phyloP scores from a whole-genome alignment of 352 stramenopile species.

The Phytophthora multivora region DNA sequence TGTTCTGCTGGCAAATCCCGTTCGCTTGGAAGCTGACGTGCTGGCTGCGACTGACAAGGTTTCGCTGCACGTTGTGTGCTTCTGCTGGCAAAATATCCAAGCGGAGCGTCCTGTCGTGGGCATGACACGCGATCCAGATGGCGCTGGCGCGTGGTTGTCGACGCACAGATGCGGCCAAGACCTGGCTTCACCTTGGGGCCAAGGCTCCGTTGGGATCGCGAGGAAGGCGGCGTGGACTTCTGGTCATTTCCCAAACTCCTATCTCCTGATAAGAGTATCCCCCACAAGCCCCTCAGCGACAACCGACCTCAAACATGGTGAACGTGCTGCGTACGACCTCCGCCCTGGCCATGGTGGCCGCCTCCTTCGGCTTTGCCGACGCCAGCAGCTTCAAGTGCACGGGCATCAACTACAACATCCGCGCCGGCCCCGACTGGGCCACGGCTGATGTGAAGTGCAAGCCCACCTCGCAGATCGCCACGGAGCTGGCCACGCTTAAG shows the following conservation, averaged over 20 bases:
- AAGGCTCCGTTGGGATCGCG: background rate
- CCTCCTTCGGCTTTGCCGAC: constrained; percentile 30
- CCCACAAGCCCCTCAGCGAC: background rate
- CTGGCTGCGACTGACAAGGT: constrained; percentile 2
- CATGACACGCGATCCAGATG: constrained; percentile 24
- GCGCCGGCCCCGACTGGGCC: constrained; percentile 55
- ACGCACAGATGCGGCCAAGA: background rate
- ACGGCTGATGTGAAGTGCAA: constrained; percentile 63
- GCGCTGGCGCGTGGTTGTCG: constrained; percentile 5
- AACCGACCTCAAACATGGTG: constrained; percentile 31
- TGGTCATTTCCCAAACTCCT: constrained; percentile 38
- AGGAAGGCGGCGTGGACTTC: background rate
- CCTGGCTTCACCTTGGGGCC: background rate
- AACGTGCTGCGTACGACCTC: constrained; percentile 36
- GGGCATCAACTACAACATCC: constrained; percentile 83
- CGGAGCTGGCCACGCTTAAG: constrained; percentile 53
- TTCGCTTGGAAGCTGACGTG: constrained; percentile 11
- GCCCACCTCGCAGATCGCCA: constrained; percentile 41
- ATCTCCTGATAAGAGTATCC: constrained; percentile 32
- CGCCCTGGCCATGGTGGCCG: constrained; percentile 30
- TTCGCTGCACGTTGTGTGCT: constrained; percentile 7
- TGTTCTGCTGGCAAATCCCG: constrained; percentile 11
- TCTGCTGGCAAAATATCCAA: constrained; percentile 19
- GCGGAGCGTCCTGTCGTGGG: constrained; percentile 14
- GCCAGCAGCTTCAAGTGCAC: constrained; percentile 44